Evolutionary conservation across 2,329 filamentous ascomycete genomes (phyloP), one percentile per base, ranked within the genome.

Genomic region (Botrytis pseudocinerea): DNA sequence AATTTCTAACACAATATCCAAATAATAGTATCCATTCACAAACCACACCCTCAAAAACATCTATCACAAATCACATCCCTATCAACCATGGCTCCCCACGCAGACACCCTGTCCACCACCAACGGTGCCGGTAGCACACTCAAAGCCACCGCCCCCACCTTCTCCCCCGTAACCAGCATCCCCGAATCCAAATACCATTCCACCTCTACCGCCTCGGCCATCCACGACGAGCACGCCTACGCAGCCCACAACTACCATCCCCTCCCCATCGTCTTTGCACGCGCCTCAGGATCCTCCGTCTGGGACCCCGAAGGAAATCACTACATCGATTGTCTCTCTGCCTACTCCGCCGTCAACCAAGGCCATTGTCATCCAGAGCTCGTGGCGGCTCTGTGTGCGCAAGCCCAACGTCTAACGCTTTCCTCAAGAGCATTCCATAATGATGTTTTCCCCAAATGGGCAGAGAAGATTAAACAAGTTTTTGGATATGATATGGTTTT

Each of bases 241-340:
- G 96, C 96, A 68, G 96, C 96, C 66, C 96, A 99, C 89, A 99
- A 99, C 87, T 99, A 99, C 87, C 95, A 98, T 84, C 96, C 96
- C 25, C 89, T 99, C 3, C 96, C 96, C 59, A 91, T 99, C 74
- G 96, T 97, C 81, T 98, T 98, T 83, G 88, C 95, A 73, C 90
- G 90, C 77, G 96, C 94, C 60, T 88, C 91, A 79, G 96, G 95
- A 66, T 92, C 92, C 80, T 91, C 92, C 75, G 96, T 98, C 73
- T 99, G 96, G 95, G 96, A 99, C 81, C 96, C 96, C 28, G 96
- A 99, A 85, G 94, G 93, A 81, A 93, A 91, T 79, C 91, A 97
- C 83, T 98, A 99, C 84, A 90, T 98, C 79, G 96, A 99, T 85
- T 99, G 98, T 85, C 90, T 99, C 77, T 98, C 95, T 64, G 96